These are phyloP conservation scores for Populus trichocarpa DNA, from an alignment of 441 rosid species.

Conservation along the genomic window DNA sequence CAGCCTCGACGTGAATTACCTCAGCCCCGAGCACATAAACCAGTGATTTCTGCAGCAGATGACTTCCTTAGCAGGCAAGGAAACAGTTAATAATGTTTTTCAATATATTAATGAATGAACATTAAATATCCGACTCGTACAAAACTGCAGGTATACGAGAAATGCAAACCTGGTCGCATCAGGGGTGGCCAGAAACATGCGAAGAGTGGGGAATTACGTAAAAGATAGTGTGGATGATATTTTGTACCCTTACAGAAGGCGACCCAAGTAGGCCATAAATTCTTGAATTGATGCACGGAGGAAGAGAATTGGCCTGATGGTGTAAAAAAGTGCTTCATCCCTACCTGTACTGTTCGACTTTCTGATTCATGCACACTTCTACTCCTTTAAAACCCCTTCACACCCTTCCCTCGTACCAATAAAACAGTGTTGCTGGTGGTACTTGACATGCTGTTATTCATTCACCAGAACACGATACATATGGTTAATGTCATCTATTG, in stretches of 20 bases:
- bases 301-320: neutral
- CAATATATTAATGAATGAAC: neutral
- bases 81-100: neutral
- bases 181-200: slow-evolving; percentile 68
- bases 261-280: slow-evolving; percentile 47
- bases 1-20: slow-evolving; percentile 5
- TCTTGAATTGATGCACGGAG: slow-evolving; percentile 1
- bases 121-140: neutral
- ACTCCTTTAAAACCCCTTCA: neutral
- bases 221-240: slow-evolving; percentile 64
- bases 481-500: neutral
- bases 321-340: too few relatives aligned
- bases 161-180: slow-evolving; percentile 71
- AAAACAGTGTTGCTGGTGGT: neutral
- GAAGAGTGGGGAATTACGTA: slow-evolving; percentile 58
- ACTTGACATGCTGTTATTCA: neutral
- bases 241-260: slow-evolving; percentile 52
- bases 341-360: neutral
- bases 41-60: slow-evolving; percentile 36
- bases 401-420: neutral
- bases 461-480: neutral
- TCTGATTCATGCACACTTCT: neutral
- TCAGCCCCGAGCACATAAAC: slow-evolving; percentile 32
- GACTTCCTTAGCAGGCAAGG: slow-evolving; percentile 62
- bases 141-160: slow-evolving; percentile 58